Percentiles rank a stretch among this genome's conserved stretches.
phyloP scores from a whole-genome alignment of 1,284 basidiomycete genomes.

The Heterobasidion occidentale region DNA sequence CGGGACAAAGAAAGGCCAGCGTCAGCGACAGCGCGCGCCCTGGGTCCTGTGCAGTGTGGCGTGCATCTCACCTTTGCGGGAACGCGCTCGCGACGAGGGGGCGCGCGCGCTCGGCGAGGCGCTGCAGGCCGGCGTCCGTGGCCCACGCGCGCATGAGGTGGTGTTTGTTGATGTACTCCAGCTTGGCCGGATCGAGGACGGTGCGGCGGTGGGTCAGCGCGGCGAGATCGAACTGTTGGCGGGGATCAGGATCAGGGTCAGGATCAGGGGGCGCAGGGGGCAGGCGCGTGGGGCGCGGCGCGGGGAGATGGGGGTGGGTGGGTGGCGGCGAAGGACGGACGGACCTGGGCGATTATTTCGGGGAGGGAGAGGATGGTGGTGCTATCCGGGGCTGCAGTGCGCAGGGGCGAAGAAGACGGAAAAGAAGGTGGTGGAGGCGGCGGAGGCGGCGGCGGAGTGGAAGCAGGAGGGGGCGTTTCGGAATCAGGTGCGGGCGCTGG shows the following conservation, averaged over 20 bases:
- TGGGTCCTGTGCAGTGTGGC: neutral
- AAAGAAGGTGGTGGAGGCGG: conserved; percentile 2
- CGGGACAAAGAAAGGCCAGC: neutral
- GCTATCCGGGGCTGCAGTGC: conserved; percentile 44
- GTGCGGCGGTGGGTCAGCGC: conserved; percentile 70
- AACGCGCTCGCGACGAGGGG: conserved; percentile 40
- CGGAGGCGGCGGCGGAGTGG: conserved; percentile 11
- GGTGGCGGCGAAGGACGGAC: neutral
- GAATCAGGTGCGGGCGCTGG: neutral
- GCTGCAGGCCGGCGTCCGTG: conserved; percentile 33
- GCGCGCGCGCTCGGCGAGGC: conserved; percentile 42
- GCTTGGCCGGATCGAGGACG: conserved; percentile 62
- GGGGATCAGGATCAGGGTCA: neutral
- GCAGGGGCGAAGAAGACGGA: conserved; percentile 13
- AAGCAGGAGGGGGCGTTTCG: conserved; percentile 8
- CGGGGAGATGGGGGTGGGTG: neutral
- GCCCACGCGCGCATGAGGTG: conserved; percentile 51
- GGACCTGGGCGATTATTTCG: conserved; percentile 57
- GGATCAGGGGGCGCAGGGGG: neutral
- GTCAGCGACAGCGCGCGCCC: neutral
- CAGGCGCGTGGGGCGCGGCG: too few species aligned
- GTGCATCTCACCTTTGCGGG: conserved; percentile 28
- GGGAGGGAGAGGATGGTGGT: conserved; percentile 56
- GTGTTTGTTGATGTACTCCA: conserved; percentile 73
- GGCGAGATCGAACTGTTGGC: conserved; percentile 57